phyloP scores from a whole-genome alignment of 441 rosid species.

The Lepidium campestre region DNA sequence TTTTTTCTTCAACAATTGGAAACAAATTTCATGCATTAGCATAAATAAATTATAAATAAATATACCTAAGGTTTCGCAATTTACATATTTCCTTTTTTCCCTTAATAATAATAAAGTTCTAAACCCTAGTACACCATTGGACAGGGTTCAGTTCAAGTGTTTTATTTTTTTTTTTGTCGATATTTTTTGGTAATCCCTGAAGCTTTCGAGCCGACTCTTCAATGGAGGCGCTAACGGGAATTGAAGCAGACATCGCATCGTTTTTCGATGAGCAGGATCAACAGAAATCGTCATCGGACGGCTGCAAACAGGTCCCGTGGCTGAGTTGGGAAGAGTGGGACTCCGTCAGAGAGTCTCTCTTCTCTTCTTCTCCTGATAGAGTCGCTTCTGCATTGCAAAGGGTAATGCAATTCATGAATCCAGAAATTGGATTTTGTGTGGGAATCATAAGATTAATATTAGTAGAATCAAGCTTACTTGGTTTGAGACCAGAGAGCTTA shows the following conservation, averaged over 20 bases:
- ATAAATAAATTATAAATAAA: too few relatives aligned
- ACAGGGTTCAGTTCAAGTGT: not conserved
- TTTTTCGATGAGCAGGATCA: conserved; percentile 24
- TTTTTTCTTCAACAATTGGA: too few relatives aligned
- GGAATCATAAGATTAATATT: not conserved
- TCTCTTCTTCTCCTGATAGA: conserved; percentile 56
- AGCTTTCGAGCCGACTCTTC: conserved; percentile 8
- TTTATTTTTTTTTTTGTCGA: not conserved
- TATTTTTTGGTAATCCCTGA: not conserved
- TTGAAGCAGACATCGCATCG: conserved; percentile 38
- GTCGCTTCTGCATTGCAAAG: conserved; percentile 56
- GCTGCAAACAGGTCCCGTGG: conserved; percentile 81
- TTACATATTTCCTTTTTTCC: not conserved
- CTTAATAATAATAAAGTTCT: not conserved
- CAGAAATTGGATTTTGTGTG: not conserved
- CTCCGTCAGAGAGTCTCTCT: conserved; percentile 70
- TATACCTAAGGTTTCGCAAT: too few relatives aligned
- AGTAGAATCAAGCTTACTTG: conserved; percentile 2
- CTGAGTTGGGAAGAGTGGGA: conserved; percentile 94
- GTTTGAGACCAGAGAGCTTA: not conserved
- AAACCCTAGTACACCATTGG: conserved; percentile 28
- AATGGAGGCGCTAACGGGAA: conserved; percentile 41
- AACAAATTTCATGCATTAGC: not conserved
- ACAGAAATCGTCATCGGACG: conserved; percentile 29
- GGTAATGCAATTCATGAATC: conserved; percentile 31